Base-by-base conservation (phyloP, 2,329 filamentous ascomycete species). In the Fusarium oxysporum region DNA sequence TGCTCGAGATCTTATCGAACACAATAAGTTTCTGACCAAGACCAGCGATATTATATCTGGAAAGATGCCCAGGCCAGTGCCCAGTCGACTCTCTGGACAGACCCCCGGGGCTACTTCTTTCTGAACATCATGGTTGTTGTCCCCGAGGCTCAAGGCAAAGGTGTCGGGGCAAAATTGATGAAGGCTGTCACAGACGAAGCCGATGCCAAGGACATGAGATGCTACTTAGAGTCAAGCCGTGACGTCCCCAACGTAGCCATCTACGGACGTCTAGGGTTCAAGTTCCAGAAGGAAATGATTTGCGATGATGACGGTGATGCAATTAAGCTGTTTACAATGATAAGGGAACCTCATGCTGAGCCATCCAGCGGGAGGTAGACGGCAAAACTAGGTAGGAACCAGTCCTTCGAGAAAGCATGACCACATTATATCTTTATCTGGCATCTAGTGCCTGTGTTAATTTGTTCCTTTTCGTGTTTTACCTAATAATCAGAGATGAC, bases 71-170 rank as follows among this genome's bases (percentile, higher is more conserved):
- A 94, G 79, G 85, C 87, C 1, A 83, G 88, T 43, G 90, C 88
- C 2, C 92, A 93, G 62, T 82, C 83, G 1, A 82, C 87, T 32
- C 81, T 93, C 7, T 94, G 92, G 92, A 88, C 83, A 0, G 90
- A 92, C 63, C 85, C 87, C 1, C 83, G 86, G 9, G 92, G 92
- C 0, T 94, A 94, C 77, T 94, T 93, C 77, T 94, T 94, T 73
- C 91, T 92, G 72, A 94, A 94, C 76, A 92, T 94, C 68, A 89
- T 94, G 76, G 91, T 92, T 0, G 92, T 94, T 3, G 79, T 89
- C 21, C 90, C 91, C 0, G 86, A 89, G 54, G 86, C 86, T 37
- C 92, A 93, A 78, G 91, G 91, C 0, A 88, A 86, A 75, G 92
- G 92, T 0, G 87, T 94, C 5, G 92, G 92, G 0, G 88, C 88